Conservation (phyloP, 2,329 filamentous ascomycete species). For the Boeremia exigua region DNA sequence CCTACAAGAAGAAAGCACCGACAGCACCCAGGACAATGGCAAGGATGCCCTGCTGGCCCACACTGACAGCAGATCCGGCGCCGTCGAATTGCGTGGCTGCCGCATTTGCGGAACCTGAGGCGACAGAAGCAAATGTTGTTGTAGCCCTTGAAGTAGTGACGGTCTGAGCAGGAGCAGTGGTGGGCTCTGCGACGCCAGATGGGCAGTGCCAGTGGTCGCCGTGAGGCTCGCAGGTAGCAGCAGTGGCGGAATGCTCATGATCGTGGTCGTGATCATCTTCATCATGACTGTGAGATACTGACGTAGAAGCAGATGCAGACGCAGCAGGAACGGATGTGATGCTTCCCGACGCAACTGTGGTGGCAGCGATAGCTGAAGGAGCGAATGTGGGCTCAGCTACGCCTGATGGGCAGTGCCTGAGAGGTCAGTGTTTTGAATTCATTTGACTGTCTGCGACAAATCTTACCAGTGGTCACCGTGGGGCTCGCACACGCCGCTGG, state of each 20-base stretch:
- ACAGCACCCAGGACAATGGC: conserved; percentile 13
- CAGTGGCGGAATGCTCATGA: conserved; percentile 32
- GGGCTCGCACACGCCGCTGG: conserved; percentile 27
- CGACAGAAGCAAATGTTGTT: conserved; percentile 3
- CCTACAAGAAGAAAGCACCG: conserved; percentile 19
- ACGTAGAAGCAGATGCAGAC: conserved; percentile 13
- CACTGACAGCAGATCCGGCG: conserved; percentile 7
- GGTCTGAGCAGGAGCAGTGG: conserved; percentile 22
- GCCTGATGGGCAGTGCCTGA: conserved; percentile 28
- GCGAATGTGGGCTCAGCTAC: conserved; percentile 24
- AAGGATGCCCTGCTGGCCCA: conserved; percentile 2
- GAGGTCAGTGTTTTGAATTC: not conserved
- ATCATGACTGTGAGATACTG: conserved; percentile 17
- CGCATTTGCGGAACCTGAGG: conserved; percentile 12
- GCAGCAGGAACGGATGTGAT: conserved; percentile 14
- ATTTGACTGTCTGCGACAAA: rapidly evolving
- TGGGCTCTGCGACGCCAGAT: conserved; percentile 34
- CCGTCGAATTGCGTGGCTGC: conserved; percentile 4
- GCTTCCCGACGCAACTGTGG: conserved; percentile 3
- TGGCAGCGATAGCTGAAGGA: conserved; percentile 13
- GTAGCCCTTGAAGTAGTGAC: conserved; percentile 8
- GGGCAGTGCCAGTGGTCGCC: conserved; percentile 39
- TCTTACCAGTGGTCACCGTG: conserved; percentile 35
- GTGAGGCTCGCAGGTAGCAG: conserved; percentile 35
- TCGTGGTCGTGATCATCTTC: conserved; percentile 28